Evolutionary conservation across 148 eudicot species (phyloP), one percentile per base, ranked within the genome.

Genomic region (Bassia scoparia): DNA sequence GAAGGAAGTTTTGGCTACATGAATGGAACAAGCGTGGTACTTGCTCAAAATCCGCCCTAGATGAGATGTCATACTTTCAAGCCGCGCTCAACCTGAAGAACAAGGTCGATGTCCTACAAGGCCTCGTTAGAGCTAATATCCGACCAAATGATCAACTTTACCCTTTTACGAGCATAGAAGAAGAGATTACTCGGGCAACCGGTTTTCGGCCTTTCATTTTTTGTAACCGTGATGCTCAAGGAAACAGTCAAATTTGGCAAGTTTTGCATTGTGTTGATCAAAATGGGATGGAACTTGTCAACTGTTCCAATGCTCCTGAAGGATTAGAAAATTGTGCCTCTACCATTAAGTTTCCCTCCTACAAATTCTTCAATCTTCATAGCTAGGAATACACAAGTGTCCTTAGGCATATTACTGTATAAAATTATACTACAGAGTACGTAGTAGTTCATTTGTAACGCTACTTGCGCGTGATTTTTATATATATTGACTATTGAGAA

Each of bases 1-100:
- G 82, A 30, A 56, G 56, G 18, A 78, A 69, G 29, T 84, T 84
- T 46, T 87, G 90, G 90, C 64, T 74, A 0, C 88, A 84, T 50
- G 90, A 87, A 33, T 87, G 90, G 90, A 67, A 71, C 58, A 87
- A 87, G 69, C 90, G 75, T 24, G 90, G 90, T 1, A 81, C 88
- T 0, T 87, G 90, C 77, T 74, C 86, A 1, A 83, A 78, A 27
- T 83, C 90, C 0, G 66, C 69, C 33, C 75, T 87, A 33, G 73
- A 81, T 31, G 82, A 81, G 67, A 83, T 84, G 41, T 71, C 68
- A 3, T 87, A 87, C 69, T 80, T 87, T 38, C 61, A 72, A 7
- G 72, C 88, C 1, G 78, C 87, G 2, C 80, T 84, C 12, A 63
- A 72, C 23, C 75, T 87, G 35, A 84, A 81, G 63, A 27, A 73